Percentiles rank a stretch among this genome's conserved stretches.
phyloP scores from a whole-genome alignment of 1,284 basidiomycete genomes.

The Fomitopsis schrenkii region DNA sequence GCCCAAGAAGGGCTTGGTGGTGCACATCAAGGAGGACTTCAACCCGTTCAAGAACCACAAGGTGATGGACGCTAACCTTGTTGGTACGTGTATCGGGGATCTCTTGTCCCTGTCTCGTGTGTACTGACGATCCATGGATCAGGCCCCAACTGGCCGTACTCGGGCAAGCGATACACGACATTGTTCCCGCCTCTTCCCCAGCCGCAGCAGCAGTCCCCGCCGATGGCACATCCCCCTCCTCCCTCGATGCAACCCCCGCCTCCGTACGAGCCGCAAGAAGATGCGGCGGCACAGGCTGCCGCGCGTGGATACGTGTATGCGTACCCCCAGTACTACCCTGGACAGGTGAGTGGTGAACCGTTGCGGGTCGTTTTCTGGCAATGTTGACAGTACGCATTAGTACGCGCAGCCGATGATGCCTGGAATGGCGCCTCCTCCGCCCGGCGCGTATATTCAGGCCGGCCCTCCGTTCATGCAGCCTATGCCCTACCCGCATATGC shows the following conservation, averaged over 20 bases:
- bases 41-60: constrained; percentile 90
- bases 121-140: constrained; percentile 4
- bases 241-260: constrained; percentile 60
- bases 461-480: constrained; percentile 67
- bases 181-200: constrained; percentile 67
- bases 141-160: constrained; percentile 86
- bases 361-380: constrained; percentile 4
- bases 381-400: neutral
- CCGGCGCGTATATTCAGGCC: constrained; percentile 68
- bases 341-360: constrained; percentile 48
- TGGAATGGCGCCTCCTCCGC: constrained; percentile 73
- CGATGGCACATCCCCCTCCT: constrained; percentile 64
- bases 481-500: constrained; percentile 79
- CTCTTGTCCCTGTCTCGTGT: neutral
- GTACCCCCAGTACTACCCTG: constrained; percentile 72
- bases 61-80: constrained; percentile 67
- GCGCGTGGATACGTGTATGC: constrained; percentile 65
- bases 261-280: constrained; percentile 61
- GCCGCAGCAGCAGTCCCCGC: constrained; percentile 51
- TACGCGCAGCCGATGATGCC: constrained; percentile 69
- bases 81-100: constrained; percentile 49
- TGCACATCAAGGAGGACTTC: constrained; percentile 91
- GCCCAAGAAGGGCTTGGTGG: constrained; percentile 66
- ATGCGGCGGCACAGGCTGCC: constrained; percentile 51
- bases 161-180: constrained; percentile 78